phyloP scores from a whole-genome alignment of 2,329 filamentous ascomycete species.

The Fonsecaea multimorphosa region DNA sequence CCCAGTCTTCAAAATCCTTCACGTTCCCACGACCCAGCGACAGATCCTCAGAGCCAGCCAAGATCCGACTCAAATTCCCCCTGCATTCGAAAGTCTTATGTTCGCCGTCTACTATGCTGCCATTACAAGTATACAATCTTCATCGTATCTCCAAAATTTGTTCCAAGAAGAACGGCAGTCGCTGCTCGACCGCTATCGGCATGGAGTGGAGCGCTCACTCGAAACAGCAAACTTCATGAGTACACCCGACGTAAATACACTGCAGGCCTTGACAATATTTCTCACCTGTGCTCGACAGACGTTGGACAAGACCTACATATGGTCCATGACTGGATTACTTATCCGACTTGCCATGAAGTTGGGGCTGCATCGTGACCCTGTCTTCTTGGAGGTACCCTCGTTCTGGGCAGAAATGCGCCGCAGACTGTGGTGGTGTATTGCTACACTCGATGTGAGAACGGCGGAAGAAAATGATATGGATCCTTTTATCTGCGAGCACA shows the following conservation, averaged over 20 bases:
- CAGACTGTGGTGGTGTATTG: slow-evolving; percentile 45
- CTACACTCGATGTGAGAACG: slow-evolving; percentile 63
- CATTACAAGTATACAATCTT: slow-evolving; percentile 60
- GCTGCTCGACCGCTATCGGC: slow-evolving; percentile 62
- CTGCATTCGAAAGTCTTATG: slow-evolving; percentile 57
- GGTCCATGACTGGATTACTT: slow-evolving; percentile 50
- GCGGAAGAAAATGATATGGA: slow-evolving; percentile 69
- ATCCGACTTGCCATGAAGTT: slow-evolving; percentile 47
- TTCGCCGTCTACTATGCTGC: slow-evolving; percentile 68
- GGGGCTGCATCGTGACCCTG: slow-evolving; percentile 40
- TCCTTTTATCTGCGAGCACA: slow-evolving; percentile 61
- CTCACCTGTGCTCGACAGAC: slow-evolving; percentile 57
- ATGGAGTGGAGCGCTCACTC: slow-evolving; percentile 67
- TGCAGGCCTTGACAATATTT: slow-evolving; percentile 68
- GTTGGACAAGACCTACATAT: slow-evolving; percentile 50
- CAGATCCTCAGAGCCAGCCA: slow-evolving; percentile 56
- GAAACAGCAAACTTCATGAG: slow-evolving; percentile 66
- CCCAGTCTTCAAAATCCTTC: slow-evolving; percentile 65
- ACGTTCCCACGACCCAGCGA: slow-evolving; percentile 60
- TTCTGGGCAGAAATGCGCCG: slow-evolving; percentile 53
- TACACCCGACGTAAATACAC: slow-evolving; percentile 64
- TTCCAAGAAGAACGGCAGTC: slow-evolving; percentile 59
- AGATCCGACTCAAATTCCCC: slow-evolving; percentile 57
- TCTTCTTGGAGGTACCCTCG: slow-evolving; percentile 44
- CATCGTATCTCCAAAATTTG: slow-evolving; percentile 38